Evolutionary conservation across 805 yeast genomes (phyloP), one percentile per base, ranked within the genome.

Genomic region (Zygotorulaspora danielsina): DNA sequence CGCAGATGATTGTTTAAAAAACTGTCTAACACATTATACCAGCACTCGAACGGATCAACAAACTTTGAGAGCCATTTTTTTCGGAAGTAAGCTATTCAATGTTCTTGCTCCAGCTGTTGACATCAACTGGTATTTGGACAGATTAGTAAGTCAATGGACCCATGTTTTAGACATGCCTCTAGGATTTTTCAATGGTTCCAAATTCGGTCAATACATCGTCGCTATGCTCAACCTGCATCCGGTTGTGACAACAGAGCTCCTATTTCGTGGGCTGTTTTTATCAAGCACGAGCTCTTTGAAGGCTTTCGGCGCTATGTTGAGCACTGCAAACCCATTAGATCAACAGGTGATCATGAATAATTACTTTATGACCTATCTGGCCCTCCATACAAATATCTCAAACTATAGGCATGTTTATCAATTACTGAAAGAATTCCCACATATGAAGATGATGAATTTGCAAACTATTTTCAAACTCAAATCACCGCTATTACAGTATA

Each of bases 81-180:
- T 59, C 48, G 67, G 67, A 0, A 61, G 66, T 36, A 60, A 47
- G 36, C n/a, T 61, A 5, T 59, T 50, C 31, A 63, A 62, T 42
- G 19, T 50, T 4, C 28, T 61, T n/a, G 34, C 48, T 3, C 19
- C 40, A 2, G 46, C 45, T 4, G 30, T 52, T 6, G 46, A 41
- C 32, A 50, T 59, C 22, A 18, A 49, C 2, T 43, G 48, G 6
- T 61, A 56, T 27, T 30, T 57, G 27, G 48, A 48, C 3, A 12
- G 46, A 10, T 12, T 60, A 21, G 27, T 22, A 10, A 20, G 5
- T 2, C 65, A 60, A 32, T 53, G 60, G 54, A 27, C 34, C 20
- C 47, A 25, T 24, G 18, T 50, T 11, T 22, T 53, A 19, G 41
- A 42, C 12, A 33, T 19, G 21, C n/a, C 32, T 8, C 10, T 18